phyloP scores from a whole-genome alignment of 306 rosid species.

The Citrullus colocynthis region DNA sequence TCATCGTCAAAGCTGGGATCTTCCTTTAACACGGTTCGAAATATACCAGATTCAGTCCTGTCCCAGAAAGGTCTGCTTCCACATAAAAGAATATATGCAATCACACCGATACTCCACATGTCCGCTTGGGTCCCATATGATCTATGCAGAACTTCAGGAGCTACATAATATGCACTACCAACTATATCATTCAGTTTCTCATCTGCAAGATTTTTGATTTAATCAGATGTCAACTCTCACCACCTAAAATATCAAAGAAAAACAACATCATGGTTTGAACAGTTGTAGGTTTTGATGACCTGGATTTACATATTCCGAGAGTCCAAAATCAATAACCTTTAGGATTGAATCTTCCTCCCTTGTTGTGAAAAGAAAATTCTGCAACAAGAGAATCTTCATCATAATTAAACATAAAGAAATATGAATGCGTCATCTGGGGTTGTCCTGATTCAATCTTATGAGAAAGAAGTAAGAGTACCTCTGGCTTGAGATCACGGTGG shows the following conservation, averaged over 20 bases:
- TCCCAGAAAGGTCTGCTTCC: conserved; percentile 88
- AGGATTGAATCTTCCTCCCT: conserved; percentile 43
- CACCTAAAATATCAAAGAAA: not conserved
- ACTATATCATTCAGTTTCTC: conserved; percentile 73
- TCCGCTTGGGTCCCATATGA: conserved; percentile 68
- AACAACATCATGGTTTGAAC: not conserved
- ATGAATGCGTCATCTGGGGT: not conserved
- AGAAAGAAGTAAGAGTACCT: conserved; percentile 28
- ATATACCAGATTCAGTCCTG: conserved; percentile 66
- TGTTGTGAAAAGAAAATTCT: conserved; percentile 68
- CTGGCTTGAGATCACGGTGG: conserved; percentile 60
- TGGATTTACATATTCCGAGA: conserved; percentile 82
- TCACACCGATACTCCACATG: conserved; percentile 84
- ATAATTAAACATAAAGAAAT: not conserved
- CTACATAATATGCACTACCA: conserved; percentile 77
- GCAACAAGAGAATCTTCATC: conserved; percentile 12
- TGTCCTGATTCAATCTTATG: not conserved
- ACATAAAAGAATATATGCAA: conserved; percentile 71
- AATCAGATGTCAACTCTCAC: not conserved
- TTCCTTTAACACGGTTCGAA: conserved; percentile 64
- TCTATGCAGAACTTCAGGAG: conserved; percentile 80
- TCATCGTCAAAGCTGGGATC: conserved; percentile 72
- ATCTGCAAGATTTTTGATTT: conserved; percentile 22
- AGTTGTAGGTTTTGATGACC: conserved; percentile 28
- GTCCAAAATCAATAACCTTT: conserved; percentile 74